Base-by-base conservation (phyloP, 306 rosid genomes). In the Vigna mungo region DNA sequence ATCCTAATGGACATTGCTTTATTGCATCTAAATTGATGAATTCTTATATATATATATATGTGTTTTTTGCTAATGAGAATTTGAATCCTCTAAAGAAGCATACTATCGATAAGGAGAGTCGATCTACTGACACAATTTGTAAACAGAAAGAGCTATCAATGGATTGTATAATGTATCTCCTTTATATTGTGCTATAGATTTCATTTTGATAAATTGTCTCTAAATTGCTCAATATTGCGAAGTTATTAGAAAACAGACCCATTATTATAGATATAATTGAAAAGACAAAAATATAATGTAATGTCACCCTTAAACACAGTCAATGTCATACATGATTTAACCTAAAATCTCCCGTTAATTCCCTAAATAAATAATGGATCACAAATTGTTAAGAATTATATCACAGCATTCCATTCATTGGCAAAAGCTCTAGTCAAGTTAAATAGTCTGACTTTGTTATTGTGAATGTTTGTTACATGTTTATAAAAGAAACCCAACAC, bases 181-280 rank as follows among this genome's bases (percentile, higher is more conserved):
- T 20, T 20, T 20, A 20, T 20, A 20, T 20, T 20, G 21, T 20
- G 21, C 21, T 20, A 20, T 20, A 20, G 21, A 20, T 20, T 20
- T 20, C 21, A 20, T 20, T 20, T 20, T 20, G 21, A 20, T 20
- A 1, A 90, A 70, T 36, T 72, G 77, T 72, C 99, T 81, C 96
- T 96, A 71, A 93, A 92, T 81, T 86, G 92, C 72, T 89, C 96
- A 59, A 84, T 78, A 67, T 1, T 20, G 21, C 21, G 0, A 46
- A 76, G 72, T 59, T 55, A 59, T 59, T 20, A 85, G 37, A 65
- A 74, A 51, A 68, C 25, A 79, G 30, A 25, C 80, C 60, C 60
- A 83, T 32, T 74, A 49, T 65, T 74, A 46, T 55, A 64, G 62
- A 36, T 64, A 75, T 83, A 76, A 34, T 1, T 32, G 69, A 49